Evolutionary conservation across 192 early-diverging fungal species (phyloP).

Genomic region (Coemansia sp.): DNA sequence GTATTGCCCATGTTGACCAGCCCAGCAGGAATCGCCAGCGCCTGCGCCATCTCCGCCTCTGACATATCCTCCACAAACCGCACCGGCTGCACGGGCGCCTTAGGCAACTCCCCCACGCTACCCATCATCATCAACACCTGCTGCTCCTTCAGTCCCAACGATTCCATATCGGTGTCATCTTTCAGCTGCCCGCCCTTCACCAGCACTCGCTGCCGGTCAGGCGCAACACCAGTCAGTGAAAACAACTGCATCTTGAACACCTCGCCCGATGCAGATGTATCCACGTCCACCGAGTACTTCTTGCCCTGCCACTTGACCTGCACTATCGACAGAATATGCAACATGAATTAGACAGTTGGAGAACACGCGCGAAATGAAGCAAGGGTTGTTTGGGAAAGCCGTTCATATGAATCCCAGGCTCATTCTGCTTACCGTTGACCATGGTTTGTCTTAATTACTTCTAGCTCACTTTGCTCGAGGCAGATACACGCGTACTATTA

Average conservation of each 20-base stretch:
- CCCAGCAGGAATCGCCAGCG: conserved; percentile 89
- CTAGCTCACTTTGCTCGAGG: no score
- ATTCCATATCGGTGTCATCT: conserved; percentile 76
- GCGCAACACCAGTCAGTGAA: conserved; percentile 86
- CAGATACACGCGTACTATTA: no score
- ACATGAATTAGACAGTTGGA: no score
- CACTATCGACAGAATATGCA: conserved; percentile 51
- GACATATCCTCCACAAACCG: conserved; percentile 94
- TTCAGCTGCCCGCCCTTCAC: conserved; percentile 92
- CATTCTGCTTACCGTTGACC: no score
- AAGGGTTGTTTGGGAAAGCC: no score
- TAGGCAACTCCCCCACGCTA: conserved; percentile 89
- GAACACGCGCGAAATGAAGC: no score
- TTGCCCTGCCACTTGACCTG: conserved; percentile 90
- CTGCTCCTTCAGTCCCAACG: conserved; percentile 73
- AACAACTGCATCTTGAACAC: conserved; percentile 88
- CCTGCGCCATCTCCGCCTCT: conserved; percentile 79
- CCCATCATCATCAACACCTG: conserved; percentile 90
- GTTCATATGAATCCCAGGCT: no score
- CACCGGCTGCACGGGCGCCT: conserved; percentile 67
- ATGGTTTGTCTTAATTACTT: no score
- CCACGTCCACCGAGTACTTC: conserved; percentile 80
- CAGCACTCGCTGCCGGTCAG: conserved; percentile 93
- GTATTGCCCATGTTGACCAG: conserved; percentile 93
- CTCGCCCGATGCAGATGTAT: conserved; percentile 68